A percentile compares a stretch with the other conserved stretches of the same genome.
Evolutionary conservation across 306 rosid genomes (phyloP).

Genomic region (Prunus salicina): DNA sequence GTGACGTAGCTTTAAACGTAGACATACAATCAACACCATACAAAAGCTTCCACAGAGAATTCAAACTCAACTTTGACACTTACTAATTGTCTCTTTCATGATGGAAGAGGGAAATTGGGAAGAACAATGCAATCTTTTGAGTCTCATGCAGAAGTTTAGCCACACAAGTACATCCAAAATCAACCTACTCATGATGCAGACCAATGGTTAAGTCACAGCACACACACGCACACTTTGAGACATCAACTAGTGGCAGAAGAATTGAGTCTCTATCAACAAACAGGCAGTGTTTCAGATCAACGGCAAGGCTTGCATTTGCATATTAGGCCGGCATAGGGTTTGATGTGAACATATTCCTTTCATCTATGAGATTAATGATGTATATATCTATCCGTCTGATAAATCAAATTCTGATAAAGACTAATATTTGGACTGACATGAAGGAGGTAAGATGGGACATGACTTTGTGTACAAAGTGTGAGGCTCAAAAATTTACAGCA

Average conservation of each 20-base stretch:
- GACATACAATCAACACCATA: too few species aligned
- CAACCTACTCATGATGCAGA: neutral
- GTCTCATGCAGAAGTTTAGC: neutral
- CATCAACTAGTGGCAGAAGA: conserved; percentile 24
- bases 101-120: neutral
- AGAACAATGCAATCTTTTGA: neutral
- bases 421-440: conserved; percentile 4
- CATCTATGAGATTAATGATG: neutral
- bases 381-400: neutral
- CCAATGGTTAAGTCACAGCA: neutral
- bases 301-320: neutral
- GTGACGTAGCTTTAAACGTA: too few species aligned
- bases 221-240: neutral
- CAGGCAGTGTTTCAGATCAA: neutral
- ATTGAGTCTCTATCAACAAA: conserved; percentile 17
- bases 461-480: neutral
- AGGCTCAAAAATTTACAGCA: neutral
- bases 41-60: too few species aligned
- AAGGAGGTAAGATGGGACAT: conserved; percentile 6
- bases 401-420: conserved; percentile 14
- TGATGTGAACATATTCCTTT: neutral
- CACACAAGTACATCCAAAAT: neutral
- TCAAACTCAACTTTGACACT: neutral
- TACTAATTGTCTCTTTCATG: neutral
- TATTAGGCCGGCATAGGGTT: neutral